A percentile compares a stretch with the other conserved stretches of the same genome.
Evolutionary conservation across 176 grass and related monocot genomes (phyloP).

Genomic region (Eragrostis curvula): DNA sequence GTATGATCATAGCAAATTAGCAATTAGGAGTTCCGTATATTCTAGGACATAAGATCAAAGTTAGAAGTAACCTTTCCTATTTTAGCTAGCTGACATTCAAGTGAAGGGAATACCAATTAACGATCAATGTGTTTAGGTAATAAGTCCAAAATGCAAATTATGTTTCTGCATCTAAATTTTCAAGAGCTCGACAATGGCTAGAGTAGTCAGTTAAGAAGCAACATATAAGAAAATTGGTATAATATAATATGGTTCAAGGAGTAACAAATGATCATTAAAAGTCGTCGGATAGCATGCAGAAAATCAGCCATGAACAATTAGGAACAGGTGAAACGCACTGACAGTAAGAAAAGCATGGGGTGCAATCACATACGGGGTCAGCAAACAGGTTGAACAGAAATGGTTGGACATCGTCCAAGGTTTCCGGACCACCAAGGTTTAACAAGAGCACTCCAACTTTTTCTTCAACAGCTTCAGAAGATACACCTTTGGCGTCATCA

Average conservation of each 20-base stretch:
- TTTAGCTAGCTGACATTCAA: neutral
- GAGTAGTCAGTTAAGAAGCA: neutral
- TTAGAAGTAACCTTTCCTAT: neutral
- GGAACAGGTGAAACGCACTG: neutral
- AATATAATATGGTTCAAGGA: neutral
- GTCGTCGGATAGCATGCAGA: neutral
- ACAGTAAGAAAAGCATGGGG: constrained; percentile 4
- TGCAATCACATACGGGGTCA: constrained; percentile 70
- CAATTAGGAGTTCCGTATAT: neutral
- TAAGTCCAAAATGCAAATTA: neutral
- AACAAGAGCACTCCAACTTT: constrained; percentile 87
- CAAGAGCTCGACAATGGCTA: neutral
- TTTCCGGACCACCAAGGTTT: constrained; percentile 96
- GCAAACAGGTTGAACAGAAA: constrained; percentile 97
- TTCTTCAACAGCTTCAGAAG: constrained; percentile 51
- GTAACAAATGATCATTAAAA: neutral
- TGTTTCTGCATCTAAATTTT: neutral
- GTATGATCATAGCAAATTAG: neutral
- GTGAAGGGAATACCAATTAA: neutral
- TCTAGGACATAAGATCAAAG: neutral
- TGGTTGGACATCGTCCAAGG: constrained; percentile 91
- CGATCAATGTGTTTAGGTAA: neutral
- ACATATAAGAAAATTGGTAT: neutral
- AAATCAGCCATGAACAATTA: constrained; percentile 16
- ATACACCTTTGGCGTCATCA: constrained; percentile 34